These are phyloP conservation scores for Yamadazyma dendronema DNA, from an alignment of 1,139 yeast genomes.

Conservation along the genomic window DNA sequence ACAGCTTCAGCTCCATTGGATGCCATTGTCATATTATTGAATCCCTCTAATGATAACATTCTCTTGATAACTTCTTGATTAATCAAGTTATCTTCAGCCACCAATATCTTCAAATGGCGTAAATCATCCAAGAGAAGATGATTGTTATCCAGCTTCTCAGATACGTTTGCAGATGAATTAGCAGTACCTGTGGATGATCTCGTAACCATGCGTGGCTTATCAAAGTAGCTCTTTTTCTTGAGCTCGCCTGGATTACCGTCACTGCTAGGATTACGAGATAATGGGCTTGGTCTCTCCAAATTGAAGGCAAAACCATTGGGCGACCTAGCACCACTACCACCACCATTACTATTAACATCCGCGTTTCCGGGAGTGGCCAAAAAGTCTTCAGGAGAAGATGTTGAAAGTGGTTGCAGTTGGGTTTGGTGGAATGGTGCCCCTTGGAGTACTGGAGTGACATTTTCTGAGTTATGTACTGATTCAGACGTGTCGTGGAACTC, in stretches of 20 bases:
- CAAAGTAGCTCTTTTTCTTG: slow-evolving; percentile 19
- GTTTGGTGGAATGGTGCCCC: neutral
- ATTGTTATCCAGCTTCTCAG: slow-evolving; percentile 21
- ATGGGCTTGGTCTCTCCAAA: slow-evolving; percentile 5
- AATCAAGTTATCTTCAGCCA: slow-evolving; percentile 93
- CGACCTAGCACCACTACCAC: slow-evolving; percentile 1
- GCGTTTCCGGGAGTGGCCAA: neutral
- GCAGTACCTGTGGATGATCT: slow-evolving; percentile 61
- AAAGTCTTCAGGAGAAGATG: slow-evolving; percentile 5
- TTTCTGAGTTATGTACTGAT: neutral
- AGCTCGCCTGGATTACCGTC: slow-evolving; percentile 8
- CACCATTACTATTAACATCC: neutral
- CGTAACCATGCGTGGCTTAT: slow-evolving; percentile 48
- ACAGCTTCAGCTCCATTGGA: slow-evolving; percentile 91
- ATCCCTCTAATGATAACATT: slow-evolving; percentile 81
- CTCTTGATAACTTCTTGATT: slow-evolving; percentile 88
- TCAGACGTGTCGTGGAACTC: neutral
- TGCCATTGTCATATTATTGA: slow-evolving; percentile 68
- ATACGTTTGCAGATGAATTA: slow-evolving; percentile 27
- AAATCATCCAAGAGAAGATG: slow-evolving; percentile 26
- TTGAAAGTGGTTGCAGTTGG: slow-evolving; percentile 2
- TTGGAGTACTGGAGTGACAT: neutral
- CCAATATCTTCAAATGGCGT: slow-evolving; percentile 55
- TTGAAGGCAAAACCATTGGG: slow-evolving; percentile 5
- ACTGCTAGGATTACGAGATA: slow-evolving; percentile 5